These are phyloP conservation scores for Jimgerdemannia flammicorona DNA, from an alignment of 192 early-diverging fungal genomes.

Conservation along the genomic window DNA sequence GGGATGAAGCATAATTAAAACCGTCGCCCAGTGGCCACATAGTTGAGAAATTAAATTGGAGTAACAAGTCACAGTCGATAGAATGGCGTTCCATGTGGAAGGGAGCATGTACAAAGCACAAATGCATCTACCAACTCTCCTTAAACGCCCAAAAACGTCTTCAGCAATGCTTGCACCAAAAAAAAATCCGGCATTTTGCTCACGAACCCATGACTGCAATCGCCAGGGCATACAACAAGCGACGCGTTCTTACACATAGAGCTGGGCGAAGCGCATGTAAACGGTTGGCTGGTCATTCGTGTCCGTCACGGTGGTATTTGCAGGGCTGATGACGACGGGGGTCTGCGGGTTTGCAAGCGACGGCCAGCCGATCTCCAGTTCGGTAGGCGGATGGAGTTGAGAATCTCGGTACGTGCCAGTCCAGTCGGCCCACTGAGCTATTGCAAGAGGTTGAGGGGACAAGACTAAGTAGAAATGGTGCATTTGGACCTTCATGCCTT, in stretches of 20 bases:
- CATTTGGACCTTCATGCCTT: neutral
- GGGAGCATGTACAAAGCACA: too few species aligned
- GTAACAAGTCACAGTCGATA: too few species aligned
- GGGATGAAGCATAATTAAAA: too few species aligned
- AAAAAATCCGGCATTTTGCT: neutral
- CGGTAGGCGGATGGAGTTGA: neutral
- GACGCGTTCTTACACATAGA: neutral
- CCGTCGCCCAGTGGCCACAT: too few species aligned
- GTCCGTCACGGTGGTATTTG: neutral
- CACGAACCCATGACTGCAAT: neutral
- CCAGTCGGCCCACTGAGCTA: neutral
- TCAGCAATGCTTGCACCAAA: neutral
- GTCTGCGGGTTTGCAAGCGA: neutral
- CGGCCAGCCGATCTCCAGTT: too few species aligned
- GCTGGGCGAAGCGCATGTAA: neutral
- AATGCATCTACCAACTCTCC: too few species aligned
- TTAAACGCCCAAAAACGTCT: neutral
- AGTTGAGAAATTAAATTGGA: too few species aligned
- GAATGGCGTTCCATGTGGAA: too few species aligned
- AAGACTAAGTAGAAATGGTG: neutral
- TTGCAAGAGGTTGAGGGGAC: neutral
- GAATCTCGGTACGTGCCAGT: neutral
- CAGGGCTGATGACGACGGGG: neutral
- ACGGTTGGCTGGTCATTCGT: too few species aligned
- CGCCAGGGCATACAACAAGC: neutral